Conservation (phyloP, 768 basidiomycete genomes). For the Boletus tomentosulus region DNA sequence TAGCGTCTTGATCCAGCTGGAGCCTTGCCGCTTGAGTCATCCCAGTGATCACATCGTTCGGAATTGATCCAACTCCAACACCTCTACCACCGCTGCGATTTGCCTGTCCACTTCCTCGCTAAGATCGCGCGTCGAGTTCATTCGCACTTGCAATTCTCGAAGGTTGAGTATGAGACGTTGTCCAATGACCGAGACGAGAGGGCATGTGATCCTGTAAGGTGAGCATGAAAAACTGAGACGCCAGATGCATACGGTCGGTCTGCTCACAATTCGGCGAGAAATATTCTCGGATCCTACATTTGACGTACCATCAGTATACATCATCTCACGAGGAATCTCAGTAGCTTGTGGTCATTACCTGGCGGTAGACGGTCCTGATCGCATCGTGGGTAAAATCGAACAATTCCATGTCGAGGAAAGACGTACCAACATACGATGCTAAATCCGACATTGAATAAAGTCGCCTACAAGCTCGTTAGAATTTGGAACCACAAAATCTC, state of each 20-base stretch:
- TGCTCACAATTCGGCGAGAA: neutral
- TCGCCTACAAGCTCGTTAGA: too few species aligned
- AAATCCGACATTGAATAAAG: too few species aligned
- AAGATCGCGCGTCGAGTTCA: neutral
- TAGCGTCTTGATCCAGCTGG: too few species aligned
- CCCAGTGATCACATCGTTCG: too few species aligned
- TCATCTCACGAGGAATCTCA: neutral
- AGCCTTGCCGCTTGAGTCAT: too few species aligned
- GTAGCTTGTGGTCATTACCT: neutral
- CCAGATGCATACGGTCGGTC: neutral
- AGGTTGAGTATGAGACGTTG: constrained; percentile 18
- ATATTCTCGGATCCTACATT: neutral
- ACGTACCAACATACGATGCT: too few species aligned
- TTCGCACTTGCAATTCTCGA: constrained; percentile 3
- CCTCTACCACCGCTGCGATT: neutral
- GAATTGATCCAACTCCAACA: neutral
- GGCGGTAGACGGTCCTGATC: constrained; percentile 8
- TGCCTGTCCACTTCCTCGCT: neutral
- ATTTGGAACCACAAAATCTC: too few species aligned
- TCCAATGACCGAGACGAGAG: neutral
- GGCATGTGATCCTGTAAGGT: neutral
- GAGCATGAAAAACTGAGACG: neutral
- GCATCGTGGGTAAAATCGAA: neutral
- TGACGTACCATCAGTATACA: neutral
- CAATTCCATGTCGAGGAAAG: too few species aligned